Evolutionary conservation across 371 early-diverging fungal genomes (phyloP).

Genomic region (Aphelidium insulamus): DNA sequence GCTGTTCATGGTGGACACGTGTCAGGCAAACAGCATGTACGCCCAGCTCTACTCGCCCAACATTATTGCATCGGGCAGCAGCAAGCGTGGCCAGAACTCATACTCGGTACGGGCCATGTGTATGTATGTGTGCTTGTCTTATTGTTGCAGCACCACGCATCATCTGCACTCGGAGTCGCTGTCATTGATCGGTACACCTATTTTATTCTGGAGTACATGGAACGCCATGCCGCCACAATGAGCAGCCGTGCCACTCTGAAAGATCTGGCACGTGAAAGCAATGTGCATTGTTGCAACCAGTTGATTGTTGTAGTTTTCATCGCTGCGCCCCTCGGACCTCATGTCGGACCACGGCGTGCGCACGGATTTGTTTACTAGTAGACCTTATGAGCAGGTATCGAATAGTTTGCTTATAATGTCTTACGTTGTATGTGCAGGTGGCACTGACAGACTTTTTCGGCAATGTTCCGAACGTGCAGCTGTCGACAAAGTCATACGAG

Average conservation of each 20-base stretch:
- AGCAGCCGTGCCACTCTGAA: slow-evolving; percentile 46
- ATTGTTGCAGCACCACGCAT: slow-evolving; percentile 53
- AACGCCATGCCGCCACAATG: slow-evolving; percentile 52
- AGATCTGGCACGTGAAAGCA: slow-evolving; percentile 27
- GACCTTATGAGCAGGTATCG: slow-evolving; percentile 2
- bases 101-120: slow-evolving; percentile 42
- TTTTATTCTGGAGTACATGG: slow-evolving; percentile 68
- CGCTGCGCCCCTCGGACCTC: neutral
- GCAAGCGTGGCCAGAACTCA: slow-evolving; percentile 61
- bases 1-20: slow-evolving; percentile 89
- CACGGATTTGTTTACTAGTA: slow-evolving; percentile 41
- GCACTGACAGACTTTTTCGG: slow-evolving; percentile 87
- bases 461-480: slow-evolving; percentile 64
- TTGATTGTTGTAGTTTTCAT: slow-evolving; percentile 25
- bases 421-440: slow-evolving; percentile 15
- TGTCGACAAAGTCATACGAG: too few species aligned
- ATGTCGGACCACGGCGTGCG: slow-evolving; percentile 23
- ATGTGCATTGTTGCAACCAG: neutral
- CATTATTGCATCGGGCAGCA: slow-evolving; percentile 71
- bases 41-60: slow-evolving; percentile 73
- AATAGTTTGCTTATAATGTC: neutral
- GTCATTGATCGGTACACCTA: slow-evolving; percentile 93
- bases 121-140: neutral
- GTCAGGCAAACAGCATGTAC: slow-evolving; percentile 91
- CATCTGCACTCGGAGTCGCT: slow-evolving; percentile 76